Conservation (phyloP, 148 eudicot species). For the Spergularia bocconei region DNA sequence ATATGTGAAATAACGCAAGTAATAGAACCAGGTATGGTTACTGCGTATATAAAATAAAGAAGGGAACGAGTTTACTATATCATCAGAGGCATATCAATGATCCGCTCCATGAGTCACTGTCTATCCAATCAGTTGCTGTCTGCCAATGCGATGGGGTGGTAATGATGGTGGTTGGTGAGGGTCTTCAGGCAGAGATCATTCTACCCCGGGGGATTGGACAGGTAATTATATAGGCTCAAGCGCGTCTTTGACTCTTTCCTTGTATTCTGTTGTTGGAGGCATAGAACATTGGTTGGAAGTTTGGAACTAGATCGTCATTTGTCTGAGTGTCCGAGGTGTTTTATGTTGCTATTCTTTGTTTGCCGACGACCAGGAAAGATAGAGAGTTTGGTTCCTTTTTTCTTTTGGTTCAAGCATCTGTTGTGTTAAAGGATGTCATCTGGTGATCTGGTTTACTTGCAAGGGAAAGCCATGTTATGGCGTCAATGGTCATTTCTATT, state of each 20-base stretch:
- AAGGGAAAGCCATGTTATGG: not conserved
- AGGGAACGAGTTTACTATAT: slow-evolving; percentile 18
- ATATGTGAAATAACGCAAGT: no score
- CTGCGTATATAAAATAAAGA: no score
- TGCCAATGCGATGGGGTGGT: slow-evolving; percentile 70
- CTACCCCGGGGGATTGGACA: slow-evolving; percentile 46
- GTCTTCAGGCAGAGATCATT: slow-evolving; percentile 52
- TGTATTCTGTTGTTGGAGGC: no score
- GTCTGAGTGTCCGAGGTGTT: no score
- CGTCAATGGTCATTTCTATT: not conserved
- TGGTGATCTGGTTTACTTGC: slow-evolving; percentile 7
- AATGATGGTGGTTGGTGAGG: slow-evolving; percentile 71
- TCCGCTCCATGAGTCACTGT: slow-evolving; percentile 65
- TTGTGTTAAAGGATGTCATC: not conserved
- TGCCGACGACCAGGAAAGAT: not conserved
- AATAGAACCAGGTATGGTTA: no score
- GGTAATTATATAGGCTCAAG: no score
- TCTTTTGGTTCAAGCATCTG: not conserved
- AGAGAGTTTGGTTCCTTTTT: no score
- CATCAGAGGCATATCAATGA: slow-evolving; percentile 90
- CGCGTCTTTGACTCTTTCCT: no score
- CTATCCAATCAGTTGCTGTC: slow-evolving; percentile 88
- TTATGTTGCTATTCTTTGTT: not conserved
- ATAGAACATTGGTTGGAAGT: no score
- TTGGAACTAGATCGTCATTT: no score